A percentile compares a stretch with the other conserved stretches of the same genome.
Conservation (phyloP, 2,329 filamentous ascomycete genomes). For the Aspergillus proliferans region DNA sequence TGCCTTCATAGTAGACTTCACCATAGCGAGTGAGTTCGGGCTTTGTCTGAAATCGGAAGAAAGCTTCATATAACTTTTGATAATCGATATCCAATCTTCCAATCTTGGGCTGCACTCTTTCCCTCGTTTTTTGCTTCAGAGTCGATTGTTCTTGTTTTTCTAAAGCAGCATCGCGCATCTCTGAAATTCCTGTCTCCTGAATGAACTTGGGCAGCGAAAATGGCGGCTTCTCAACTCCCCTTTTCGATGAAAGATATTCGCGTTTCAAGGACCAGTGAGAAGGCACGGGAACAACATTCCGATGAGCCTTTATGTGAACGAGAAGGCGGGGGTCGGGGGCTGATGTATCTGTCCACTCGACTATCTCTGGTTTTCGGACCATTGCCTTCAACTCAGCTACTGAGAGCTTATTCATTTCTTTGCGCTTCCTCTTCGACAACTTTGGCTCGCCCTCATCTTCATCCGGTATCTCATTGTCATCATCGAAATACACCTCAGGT, state of each 20-base stretch:
- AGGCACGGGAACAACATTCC: conserved; percentile 93
- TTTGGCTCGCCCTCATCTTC: conserved; percentile 63
- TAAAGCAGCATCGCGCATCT: conserved; percentile 94
- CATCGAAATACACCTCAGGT: conserved; percentile 75
- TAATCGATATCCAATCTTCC: conserved; percentile 98
- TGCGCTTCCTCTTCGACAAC: conserved; percentile 90
- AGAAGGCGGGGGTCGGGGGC: conserved; percentile 82
- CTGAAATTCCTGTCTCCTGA: conserved; percentile 90
- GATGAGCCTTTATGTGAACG: conserved; percentile 88
- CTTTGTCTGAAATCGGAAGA: conserved; percentile 97
- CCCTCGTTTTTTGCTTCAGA: conserved; percentile 91
- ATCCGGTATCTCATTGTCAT: conserved; percentile 79
- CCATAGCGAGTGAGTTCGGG: conserved; percentile 89
- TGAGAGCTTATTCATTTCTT: conserved; percentile 83
- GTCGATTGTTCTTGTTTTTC: conserved; percentile 92
- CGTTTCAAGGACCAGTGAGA: conserved; percentile 92
- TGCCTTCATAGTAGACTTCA: conserved; percentile 99
- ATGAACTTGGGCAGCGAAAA: conserved; percentile 95
- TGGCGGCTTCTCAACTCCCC: conserved; percentile 90
- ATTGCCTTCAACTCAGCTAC: conserved; percentile 92
- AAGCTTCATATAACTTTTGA: conserved; percentile 95
- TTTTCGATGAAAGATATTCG: conserved; percentile 93
- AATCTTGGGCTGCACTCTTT: conserved; percentile 91
- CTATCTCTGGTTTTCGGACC: conserved; percentile 83
- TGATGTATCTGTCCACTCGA: conserved; percentile 95